These are phyloP conservation scores for Mycena epipterygia DNA, from an alignment of 768 basidiomycete genomes.

Conservation along the genomic window DNA sequence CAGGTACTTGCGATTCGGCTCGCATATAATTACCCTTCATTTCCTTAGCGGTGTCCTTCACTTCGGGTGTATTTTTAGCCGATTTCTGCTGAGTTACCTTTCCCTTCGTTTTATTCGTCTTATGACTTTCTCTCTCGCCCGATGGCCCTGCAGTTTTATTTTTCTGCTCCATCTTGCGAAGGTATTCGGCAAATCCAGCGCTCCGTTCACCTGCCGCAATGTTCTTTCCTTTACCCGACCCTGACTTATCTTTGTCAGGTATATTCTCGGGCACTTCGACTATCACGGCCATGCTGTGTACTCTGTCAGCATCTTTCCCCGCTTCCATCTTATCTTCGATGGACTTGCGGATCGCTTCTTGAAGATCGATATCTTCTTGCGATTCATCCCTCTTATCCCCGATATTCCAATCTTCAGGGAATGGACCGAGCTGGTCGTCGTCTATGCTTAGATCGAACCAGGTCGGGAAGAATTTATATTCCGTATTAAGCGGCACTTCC, in stretches of 20 bases:
- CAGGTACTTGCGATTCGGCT: too few species aligned
- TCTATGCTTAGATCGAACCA: slow-evolving; percentile 23
- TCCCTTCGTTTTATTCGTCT: too few species aligned
- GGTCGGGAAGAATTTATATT: slow-evolving; percentile 15
- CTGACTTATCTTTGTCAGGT: neutral
- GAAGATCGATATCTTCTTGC: neutral
- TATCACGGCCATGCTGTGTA: slow-evolving; percentile 12
- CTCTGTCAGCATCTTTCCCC: neutral
- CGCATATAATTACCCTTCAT: neutral
- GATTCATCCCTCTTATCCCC: neutral
- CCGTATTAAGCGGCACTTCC: neutral
- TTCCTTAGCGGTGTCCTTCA: too few species aligned
- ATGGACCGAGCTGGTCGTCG: slow-evolving; percentile 18
- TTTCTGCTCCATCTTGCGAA: neutral
- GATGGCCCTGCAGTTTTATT: neutral
- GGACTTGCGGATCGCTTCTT: neutral
- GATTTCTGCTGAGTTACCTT: too few species aligned
- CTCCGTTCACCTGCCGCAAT: slow-evolving; percentile 4
- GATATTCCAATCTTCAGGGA: neutral
- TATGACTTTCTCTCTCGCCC: neutral
- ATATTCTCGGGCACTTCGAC: slow-evolving; percentile 1
- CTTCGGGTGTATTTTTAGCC: neutral
- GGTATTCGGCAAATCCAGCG: slow-evolving; percentile 1
- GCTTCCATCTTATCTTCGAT: neutral
- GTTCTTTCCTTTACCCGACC: slow-evolving; percentile 12